Evolutionary conservation across 768 basidiomycete species (phyloP), one percentile per base, ranked within the genome.

Genomic region (Scleroderma bovista): DNA sequence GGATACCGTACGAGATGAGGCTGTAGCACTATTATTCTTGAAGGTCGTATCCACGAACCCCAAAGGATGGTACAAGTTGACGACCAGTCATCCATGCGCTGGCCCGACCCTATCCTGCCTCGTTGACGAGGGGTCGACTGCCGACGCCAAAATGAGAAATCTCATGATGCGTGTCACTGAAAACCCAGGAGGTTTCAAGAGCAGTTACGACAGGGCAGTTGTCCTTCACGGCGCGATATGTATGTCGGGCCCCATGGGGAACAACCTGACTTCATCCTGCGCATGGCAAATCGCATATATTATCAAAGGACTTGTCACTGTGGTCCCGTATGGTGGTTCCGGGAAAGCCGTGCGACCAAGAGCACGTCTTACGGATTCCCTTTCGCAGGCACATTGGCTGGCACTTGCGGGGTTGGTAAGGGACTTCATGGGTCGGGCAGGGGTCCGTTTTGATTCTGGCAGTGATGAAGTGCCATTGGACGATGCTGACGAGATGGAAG

Each of bases 1-100:
- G n/a, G 48, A 49, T 10, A 49, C 48, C 34, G 23, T 49, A 13
- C 42, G 44, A 15, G 48, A 41, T 16, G 48, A 49, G 24, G 41
- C 26, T 34, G 41, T 29, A 11, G 42, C 26, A n/a, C 19, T 44
- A 33, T 20, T 31, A 7, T 49, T 49, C 34, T 31, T 49, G 41
- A 20, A 49, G 10, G 22, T 23, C 22, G 42, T 34, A 19, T 42
- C 41, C 31, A 15, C 12, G 10, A 37, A 33, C 24, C 15, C 19
- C 19, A 9, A 22, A 6, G 48, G 22, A 13, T 44, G 48, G 48
- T 49, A 37, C 41, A 49, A 49, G 20, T n/a, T 49, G 23, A 49
- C 20, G 23, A 49, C 33, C 23, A 44, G 42, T 26, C 22, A 44
- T 24, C 7, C 15, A 16, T n/a, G 15, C 15, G 48, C 48, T 3